Base-by-base conservation (phyloP, 2,329 filamentous ascomycete species). In the Cordyceps javanica region DNA sequence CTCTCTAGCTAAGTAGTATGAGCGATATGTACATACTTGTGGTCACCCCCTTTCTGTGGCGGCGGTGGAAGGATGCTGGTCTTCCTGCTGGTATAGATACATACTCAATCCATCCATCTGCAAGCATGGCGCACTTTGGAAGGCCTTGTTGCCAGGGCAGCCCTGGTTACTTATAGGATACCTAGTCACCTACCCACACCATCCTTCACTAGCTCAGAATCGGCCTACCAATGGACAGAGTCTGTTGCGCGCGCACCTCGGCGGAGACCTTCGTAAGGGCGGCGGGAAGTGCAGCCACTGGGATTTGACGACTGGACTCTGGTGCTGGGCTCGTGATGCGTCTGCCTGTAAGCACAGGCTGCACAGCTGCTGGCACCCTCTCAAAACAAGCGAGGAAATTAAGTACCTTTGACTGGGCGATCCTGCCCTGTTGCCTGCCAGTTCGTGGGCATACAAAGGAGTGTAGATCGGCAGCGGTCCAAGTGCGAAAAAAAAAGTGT, bases 181-280 rank as follows among this genome's bases (percentile, higher is more conserved):
- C 32, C 30, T 30, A 28, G 38, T 36, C 30, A 28, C 48, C 48
- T 45, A 41, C 21, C 50, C 51, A 46, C 52, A 55, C 52, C 28
- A 32, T 46, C 41, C 38, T 54, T 44, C 30, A 21, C 39, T 54
- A 45, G 38, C 39, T 54, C 36, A 16, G 16, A 32, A 38, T 32
- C 7, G 21, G 13, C 16, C 26, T 10, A 38, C 52, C 41, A 46
- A 55, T 55, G n/a, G 25, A 26, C 30, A 42, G 10, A 16, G 14
- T 10, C 39, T 23, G 28, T 14, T 19, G 25, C 16, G 21, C 42
- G 52, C 32, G 52, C 52, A 55, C 52, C 13, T 10, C 3, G 23
- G 41, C 52, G 52, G 52, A 46, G 25, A 55, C 41, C 39, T 55
- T 54, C 52, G 52, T 55, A 55, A 26, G 52, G 52, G 21, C 52